Base-by-base conservation (phyloP, 176 grass and related monocot species). In the Musa acuminata region DNA sequence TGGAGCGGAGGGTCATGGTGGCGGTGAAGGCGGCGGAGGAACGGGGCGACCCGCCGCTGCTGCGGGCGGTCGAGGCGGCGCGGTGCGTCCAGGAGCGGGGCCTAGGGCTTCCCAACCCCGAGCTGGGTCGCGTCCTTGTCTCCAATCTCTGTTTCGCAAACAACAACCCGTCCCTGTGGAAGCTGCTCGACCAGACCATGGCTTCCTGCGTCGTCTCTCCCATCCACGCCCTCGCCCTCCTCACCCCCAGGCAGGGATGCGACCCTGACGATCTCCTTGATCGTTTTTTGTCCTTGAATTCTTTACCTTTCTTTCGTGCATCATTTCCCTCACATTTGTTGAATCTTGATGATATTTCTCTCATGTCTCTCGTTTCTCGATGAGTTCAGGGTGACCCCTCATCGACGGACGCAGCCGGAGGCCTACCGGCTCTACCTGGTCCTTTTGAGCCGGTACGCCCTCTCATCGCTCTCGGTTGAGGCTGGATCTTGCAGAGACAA, bases 61-160 rank as follows among this genome's bases (percentile, higher is more conserved):
- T 75, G 9, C 70, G 54, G 13, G 69, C 80, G 53, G 43, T 85
- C 62, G 94, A 97, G 85, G 80, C 86, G 48, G 86, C 73, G 8
- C 85, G 90, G 60, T 87, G 92, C 90, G 78, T 87, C 59, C 63
- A 80, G 65, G 88, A 80, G 52, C 78, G 82, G 12, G 87, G 87
- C 13, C 51, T 85, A 8, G 79, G 69, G 66, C 51, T 89, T 25
- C 91, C 95, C 43, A 91, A 72, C 83, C 76, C 88, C 0, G 90
- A 94, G 49, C 88, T 99, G 14, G 95, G 84, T 1, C 74, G 76
- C 68, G 89, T 94, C 75, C 86, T 99, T 75, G 88, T 99, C 74
- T 94, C 95, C 74, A 87, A 91, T 82, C 90, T 99, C 71, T 99
- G 95, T 75, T 94, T 94, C 82, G 83, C 82, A 70, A 86, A 94